Conservation (phyloP, 2,329 filamentous ascomycete species). For the Aspergillus sergii region DNA sequence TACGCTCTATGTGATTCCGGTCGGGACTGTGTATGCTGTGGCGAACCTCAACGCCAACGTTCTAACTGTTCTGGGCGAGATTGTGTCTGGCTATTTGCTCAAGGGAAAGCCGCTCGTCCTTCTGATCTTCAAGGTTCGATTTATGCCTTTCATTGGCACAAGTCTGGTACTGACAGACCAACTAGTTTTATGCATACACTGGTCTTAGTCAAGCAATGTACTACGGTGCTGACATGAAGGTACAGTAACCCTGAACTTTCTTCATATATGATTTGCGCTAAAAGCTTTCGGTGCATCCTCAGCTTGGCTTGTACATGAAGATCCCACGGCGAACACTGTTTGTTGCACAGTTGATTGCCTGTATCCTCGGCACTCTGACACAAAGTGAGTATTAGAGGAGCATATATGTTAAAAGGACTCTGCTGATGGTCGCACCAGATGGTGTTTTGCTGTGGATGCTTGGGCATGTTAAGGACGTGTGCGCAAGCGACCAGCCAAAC, state of each 20-base stretch:
- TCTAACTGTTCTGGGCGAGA: slow-evolving; percentile 44
- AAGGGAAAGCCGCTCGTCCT: slow-evolving; percentile 45
- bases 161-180: not conserved
- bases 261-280: not conserved
- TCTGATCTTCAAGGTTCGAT: slow-evolving; percentile 36
- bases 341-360: slow-evolving; percentile 50
- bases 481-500: slow-evolving; percentile 42
- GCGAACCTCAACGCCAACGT: slow-evolving; percentile 45
- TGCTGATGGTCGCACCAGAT: slow-evolving; percentile 37
- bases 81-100: slow-evolving; percentile 46
- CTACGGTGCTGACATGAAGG: not conserved
- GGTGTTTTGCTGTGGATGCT: slow-evolving; percentile 35
- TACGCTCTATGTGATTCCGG: slow-evolving; percentile 43
- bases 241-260: not conserved
- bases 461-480: slow-evolving; percentile 43
- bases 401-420: slow-evolving; percentile 37
- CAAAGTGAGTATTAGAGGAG: slow-evolving; percentile 37
- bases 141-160: slow-evolving; percentile 52
- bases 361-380: slow-evolving; percentile 48
- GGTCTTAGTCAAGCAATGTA: slow-evolving; percentile 43
- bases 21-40: slow-evolving; percentile 44
- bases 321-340: slow-evolving; percentile 51
- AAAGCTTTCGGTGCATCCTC: not conserved
- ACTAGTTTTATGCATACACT: slow-evolving; percentile 60
- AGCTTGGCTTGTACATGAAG: slow-evolving; percentile 55